Evolutionary conservation across 2,329 filamentous ascomycete genomes (phyloP).

Genomic region (Alternaria sp.): DNA sequence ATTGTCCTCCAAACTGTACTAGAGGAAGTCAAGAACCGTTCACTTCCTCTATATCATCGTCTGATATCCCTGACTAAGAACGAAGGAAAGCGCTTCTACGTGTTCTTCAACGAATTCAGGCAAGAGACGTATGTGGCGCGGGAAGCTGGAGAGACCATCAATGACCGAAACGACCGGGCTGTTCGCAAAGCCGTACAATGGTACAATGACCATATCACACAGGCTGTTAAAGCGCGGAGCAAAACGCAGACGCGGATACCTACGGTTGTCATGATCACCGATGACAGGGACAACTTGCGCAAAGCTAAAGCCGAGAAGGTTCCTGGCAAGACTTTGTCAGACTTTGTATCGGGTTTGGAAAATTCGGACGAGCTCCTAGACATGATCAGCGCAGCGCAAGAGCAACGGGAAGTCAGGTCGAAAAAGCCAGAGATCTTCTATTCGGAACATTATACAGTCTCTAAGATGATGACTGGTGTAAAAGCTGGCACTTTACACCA

Average conservation of each 20-base stretch:
- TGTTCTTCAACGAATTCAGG: constrained; percentile 99
- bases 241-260: constrained; percentile 67
- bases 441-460: constrained; percentile 86
- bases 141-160: constrained; percentile 82
- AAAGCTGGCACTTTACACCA: constrained; percentile 91
- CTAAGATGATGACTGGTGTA: constrained; percentile 92
- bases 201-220: constrained; percentile 83
- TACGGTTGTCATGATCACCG: constrained; percentile 89
- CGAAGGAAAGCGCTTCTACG: constrained; percentile 96
- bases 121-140: constrained; percentile 87
- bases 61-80: constrained; percentile 90
- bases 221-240: constrained; percentile 63
- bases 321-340: constrained; percentile 68
- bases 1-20: constrained; percentile 94
- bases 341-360: constrained; percentile 85
- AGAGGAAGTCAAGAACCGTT: constrained; percentile 93
- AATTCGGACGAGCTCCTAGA: constrained; percentile 87
- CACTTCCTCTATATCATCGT: constrained; percentile 92
- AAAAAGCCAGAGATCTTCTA: constrained; percentile 79
- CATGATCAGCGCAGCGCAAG: constrained; percentile 86
- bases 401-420: constrained; percentile 69
- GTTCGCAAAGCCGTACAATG: constrained; percentile 86
- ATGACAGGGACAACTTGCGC: constrained; percentile 85
- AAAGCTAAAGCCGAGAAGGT: constrained; percentile 81
- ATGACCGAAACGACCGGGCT: constrained; percentile 94